Evolutionary conservation across 1,284 basidiomycete genomes (phyloP), one percentile per base, ranked within the genome.

Genomic region (Ceratobasidium sp.): DNA sequence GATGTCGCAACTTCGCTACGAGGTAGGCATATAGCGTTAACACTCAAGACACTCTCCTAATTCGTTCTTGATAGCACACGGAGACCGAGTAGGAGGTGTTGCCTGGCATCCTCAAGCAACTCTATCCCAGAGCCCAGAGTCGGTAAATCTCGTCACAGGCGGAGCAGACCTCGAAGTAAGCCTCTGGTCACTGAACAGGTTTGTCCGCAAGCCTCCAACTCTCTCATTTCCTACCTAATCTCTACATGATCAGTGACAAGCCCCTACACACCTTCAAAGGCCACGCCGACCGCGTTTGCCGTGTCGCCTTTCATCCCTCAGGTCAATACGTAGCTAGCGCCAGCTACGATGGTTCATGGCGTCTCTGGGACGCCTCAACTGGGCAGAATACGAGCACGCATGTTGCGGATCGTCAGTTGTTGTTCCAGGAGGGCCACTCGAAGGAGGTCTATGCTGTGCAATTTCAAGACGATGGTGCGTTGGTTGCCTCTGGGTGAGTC

Each of bases 101-200:
- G 96, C 96, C 38, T 99, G 98, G 98, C 97, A 99, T 84, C 98
- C 98, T 0, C 85, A 89, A 77, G 96, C 97, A 21, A 98, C 96
- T 0, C 79, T 97, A n/a, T 85, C 88, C 0, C 92, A 94, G 78
- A 85, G 86, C 11, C 83, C 87, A 64, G 85, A 87, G 41, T 79
- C 86, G 0, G 90, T 95, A 18, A 98, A 98, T 80, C 86, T 99
- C 63, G 96, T 89, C 4, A 97, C 95, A 71, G 95, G 96, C 52
- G 96, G 91, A 3, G 96, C 91, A 14, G 98, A 99, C 80, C 88
- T 88, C 55, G 88, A 86, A 73, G 87, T 99, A 49, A 89, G 93
- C 80, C 83, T 98, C 5, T 99, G 97, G 97, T 95, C 93, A 28
- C 80, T 98, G 58, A 88, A 89, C 50, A 90, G 88, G 95, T 94